phyloP scores from a whole-genome alignment of 495 filamentous ascomycete species.

The Umbilicaria muhlenbergii region DNA sequence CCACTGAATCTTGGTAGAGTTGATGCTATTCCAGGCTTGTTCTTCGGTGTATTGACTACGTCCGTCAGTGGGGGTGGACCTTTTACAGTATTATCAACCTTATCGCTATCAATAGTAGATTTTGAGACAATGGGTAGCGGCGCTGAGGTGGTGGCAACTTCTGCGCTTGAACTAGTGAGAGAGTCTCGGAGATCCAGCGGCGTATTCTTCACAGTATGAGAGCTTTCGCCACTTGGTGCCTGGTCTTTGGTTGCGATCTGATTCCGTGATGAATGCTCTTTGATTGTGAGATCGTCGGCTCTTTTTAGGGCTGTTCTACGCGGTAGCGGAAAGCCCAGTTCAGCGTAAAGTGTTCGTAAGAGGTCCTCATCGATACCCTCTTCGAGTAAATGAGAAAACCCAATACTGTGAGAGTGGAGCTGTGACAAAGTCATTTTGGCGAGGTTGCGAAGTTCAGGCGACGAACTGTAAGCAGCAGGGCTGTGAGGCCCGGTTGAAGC shows the following conservation, averaged over 20 bases:
- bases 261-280: no score
- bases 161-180: neutral
- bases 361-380: slow-evolving; percentile 53
- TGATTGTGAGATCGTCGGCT: no score
- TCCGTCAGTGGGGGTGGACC: neutral
- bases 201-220: no score
- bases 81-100: no score
- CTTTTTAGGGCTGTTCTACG: no score
- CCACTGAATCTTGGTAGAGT: no score
- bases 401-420: slow-evolving; percentile 46
- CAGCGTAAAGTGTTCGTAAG: slow-evolving; percentile 47
- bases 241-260: no score
- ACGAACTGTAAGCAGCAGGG: slow-evolving; percentile 8
- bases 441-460: slow-evolving; percentile 41
- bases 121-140: neutral
- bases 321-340: slow-evolving; percentile 38
- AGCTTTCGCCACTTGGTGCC: no score
- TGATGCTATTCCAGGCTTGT: no score
- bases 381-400: slow-evolving; percentile 49
- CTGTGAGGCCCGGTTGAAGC: no score
- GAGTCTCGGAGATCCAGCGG: no score
- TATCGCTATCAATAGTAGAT: neutral
- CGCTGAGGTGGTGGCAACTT: slow-evolving; percentile 2
- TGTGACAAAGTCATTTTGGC: slow-evolving; percentile 54
- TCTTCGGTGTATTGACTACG: no score